phyloP scores from a whole-genome alignment of 176 grass and related monocot species.

The Oryza nivara region DNA sequence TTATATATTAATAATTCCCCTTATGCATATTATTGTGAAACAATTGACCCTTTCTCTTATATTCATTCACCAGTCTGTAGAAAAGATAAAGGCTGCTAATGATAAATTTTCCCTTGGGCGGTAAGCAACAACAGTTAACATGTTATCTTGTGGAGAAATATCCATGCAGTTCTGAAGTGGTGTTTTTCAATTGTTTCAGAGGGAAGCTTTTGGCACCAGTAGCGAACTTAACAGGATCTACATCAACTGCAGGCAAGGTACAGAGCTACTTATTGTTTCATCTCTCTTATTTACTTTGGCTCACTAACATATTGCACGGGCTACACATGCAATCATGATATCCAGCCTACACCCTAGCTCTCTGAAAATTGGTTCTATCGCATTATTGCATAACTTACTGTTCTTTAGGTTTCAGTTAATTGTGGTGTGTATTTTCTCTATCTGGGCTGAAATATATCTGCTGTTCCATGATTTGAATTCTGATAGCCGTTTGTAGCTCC shows the following conservation, averaged over 20 bases:
- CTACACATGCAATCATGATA: background rate
- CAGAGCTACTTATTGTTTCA: slow-evolving; percentile 17
- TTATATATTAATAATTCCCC: slow-evolving; percentile 26
- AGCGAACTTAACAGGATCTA: slow-evolving; percentile 39
- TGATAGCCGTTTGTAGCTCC: background rate
- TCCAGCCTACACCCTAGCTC: background rate
- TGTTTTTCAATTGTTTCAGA: slow-evolving; percentile 47
- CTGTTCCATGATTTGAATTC: background rate
- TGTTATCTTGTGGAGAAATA: slow-evolving; percentile 31
- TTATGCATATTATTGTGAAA: background rate
- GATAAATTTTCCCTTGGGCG: slow-evolving; percentile 60
- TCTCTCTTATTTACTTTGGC: background rate
- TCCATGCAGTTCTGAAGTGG: slow-evolving; percentile 25
- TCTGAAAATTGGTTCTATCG: background rate
- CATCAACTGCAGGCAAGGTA: slow-evolving; percentile 43
- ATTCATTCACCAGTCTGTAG: slow-evolving; percentile 61
- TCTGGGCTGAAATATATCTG: background rate
- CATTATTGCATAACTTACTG: background rate
- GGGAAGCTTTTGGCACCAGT: slow-evolving; percentile 56
- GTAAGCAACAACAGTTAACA: slow-evolving; percentile 47
- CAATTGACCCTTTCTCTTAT: slow-evolving; percentile 29
- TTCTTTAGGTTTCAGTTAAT: background rate
- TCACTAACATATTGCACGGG: background rate
- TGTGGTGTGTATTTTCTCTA: slow-evolving; percentile 28
- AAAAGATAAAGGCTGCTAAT: slow-evolving; percentile 76